Conservation (phyloP, 768 basidiomycete genomes). For the Termitomyces sp. region DNA sequence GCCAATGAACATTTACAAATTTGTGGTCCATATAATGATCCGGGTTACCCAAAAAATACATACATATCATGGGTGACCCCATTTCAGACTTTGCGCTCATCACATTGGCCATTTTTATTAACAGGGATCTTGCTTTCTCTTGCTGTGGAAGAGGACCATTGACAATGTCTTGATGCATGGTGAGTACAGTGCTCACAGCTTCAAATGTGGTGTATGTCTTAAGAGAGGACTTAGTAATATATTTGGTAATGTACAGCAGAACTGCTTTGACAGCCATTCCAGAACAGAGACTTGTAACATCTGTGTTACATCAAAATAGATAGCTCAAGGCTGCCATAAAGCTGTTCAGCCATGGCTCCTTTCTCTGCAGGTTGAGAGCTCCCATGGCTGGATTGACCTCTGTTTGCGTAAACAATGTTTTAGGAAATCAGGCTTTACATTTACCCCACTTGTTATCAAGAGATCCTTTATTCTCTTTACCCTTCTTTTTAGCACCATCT, state of each 20-base stretch:
- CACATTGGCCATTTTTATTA: conserved; percentile 34
- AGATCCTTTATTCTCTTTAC: no score
- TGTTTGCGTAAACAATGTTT: no score
- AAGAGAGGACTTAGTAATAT: conserved; percentile 38
- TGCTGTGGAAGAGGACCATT: conserved; percentile 7
- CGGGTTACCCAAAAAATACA: conserved; percentile 27
- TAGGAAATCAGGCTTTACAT: no score
- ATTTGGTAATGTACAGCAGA: conserved; percentile 9
- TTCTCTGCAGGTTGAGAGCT: no score
- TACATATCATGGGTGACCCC: conserved; percentile 28
- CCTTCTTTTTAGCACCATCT: no score
- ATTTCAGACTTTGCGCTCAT: conserved; percentile 35
- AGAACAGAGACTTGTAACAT: no score
- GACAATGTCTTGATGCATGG: conserved; percentile 14
- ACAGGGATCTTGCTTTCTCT: conserved; percentile 26
- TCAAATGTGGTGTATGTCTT: conserved; percentile 40
- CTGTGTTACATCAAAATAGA: no score
- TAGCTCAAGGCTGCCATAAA: no score
- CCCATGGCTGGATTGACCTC: no score
- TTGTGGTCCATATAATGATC: conserved; percentile 13
- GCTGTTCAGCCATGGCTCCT: no score
- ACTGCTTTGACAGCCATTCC: no score
- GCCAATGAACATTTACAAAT: conserved; percentile 34
- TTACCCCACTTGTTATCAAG: no score
- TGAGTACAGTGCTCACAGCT: conserved; percentile 23